These are phyloP conservation scores for Russula olivacea DNA, from an alignment of 768 basidiomycete species.

Conservation along the genomic window DNA sequence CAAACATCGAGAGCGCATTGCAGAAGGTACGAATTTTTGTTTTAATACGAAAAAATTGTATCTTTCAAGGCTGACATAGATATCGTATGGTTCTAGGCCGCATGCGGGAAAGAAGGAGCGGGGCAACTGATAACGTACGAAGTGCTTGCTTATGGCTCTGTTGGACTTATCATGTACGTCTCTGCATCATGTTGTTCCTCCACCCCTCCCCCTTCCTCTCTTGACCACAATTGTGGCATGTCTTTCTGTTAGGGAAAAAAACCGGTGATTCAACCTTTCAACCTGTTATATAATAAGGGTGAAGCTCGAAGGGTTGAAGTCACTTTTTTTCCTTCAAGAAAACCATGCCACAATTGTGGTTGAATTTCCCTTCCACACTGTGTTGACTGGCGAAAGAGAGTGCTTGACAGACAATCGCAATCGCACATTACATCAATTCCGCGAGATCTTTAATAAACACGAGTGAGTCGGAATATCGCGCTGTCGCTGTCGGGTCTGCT, in stretches of 20 bases:
- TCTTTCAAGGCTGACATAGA: too few species aligned
- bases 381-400: constrained; percentile 19
- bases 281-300: too few species aligned
- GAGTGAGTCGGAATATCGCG: constrained; percentile 17
- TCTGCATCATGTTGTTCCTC: too few species aligned
- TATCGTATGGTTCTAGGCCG: neutral
- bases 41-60: too few species aligned
- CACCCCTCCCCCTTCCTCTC: neutral
- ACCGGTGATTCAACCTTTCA: too few species aligned
- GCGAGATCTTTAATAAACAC: constrained; percentile 23
- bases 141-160: constrained; percentile 23
- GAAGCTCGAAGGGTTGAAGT: too few species aligned
- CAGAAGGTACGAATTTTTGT: constrained; percentile 15
- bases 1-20: constrained; percentile 24
- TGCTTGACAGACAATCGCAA: constrained; percentile 25
- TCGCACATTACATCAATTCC: constrained; percentile 21
- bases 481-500: neutral
- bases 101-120: constrained; percentile 13
- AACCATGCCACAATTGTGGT: too few species aligned
- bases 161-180: constrained; percentile 26
- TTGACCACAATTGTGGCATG: too few species aligned
- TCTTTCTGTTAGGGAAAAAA: too few species aligned
- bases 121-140: constrained; percentile 21
- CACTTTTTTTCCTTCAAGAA: too few species aligned
- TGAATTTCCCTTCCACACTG: too few species aligned